Conservation (phyloP, 169 alveolate species). For the Amoebophrya sp. region DNA sequence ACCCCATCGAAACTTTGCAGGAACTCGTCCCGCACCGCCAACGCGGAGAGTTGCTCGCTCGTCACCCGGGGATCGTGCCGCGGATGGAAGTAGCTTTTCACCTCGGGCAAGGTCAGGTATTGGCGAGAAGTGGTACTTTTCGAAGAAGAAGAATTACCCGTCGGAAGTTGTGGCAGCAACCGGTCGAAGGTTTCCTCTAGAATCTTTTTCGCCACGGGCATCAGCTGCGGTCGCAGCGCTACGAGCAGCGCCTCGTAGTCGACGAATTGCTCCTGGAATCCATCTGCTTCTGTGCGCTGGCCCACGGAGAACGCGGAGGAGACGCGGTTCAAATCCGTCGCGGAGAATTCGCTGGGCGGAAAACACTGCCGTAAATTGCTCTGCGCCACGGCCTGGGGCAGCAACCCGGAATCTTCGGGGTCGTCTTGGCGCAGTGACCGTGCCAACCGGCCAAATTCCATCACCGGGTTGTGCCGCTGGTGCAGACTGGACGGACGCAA, state of each 20-base stretch:
- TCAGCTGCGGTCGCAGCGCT: background rate
- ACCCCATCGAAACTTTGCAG: background rate
- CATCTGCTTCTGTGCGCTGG: background rate
- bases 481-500: background rate
- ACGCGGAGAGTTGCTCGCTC: background rate
- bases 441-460: background rate
- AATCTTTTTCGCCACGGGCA: background rate
- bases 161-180: too few relatives aligned
- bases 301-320: background rate
- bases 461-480: background rate
- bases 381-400: background rate
- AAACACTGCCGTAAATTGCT: background rate
- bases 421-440: background rate
- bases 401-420: background rate
- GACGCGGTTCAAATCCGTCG: background rate
- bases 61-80: background rate
- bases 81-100: background rate
- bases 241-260: background rate
- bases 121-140: too few relatives aligned
- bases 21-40: background rate
- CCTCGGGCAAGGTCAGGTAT: background rate
- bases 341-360: background rate
- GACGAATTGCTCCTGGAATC: background rate
- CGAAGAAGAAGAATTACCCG: too few relatives aligned
- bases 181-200: background rate